Evolutionary conservation across 2,329 filamentous ascomycete species (phyloP), one percentile per base, ranked within the genome.

Genomic region (Stenocarpella maydis): DNA sequence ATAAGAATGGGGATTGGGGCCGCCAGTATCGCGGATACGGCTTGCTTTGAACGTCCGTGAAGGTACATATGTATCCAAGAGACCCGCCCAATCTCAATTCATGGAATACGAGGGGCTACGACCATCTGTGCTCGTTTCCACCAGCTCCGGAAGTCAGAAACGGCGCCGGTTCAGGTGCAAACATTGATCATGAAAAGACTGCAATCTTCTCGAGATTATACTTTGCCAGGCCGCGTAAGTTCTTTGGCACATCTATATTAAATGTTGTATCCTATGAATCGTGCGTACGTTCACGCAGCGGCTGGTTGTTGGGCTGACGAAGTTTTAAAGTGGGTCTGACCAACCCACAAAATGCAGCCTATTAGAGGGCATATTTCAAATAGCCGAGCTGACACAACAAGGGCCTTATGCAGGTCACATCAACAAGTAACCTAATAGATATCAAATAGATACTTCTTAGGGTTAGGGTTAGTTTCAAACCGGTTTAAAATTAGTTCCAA

Each of bases 41-140:
- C 28, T 53, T 53, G 28, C 28, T 53, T 53, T 34, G 9, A 53
- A 34, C 45, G 50, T 53, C 50, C 50, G 50, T 53, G 50, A 37
- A 28, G 14, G 17, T 37, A 53, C n/a, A n/a, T n/a, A n/a, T n/a
- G n/a, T n/a, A n/a, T 21, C 52, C 15, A 54, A 28, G 6, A 54
- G n/a, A 19, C 52, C 24, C 52, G 12, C 31, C 19, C 24, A 39
- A 19, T 15, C 52, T 54, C 19, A 37, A 15, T 39, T 12, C 26
- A 37, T 21, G 9, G 4, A 54, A 54, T 37, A 54, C 52, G 52
- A 54, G 52, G 31, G 24, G 31, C 31, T 17, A 37, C 10, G 31
- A 7, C 52, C 9, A 3, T 21, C 14, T 19, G 19, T 54, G 4
- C 19, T 37, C 28, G 28, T 34, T 17, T 53, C 50, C 50, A 37